Evolutionary conservation across 371 early-diverging fungal species (phyloP).

Genomic region (Gilbertella persicaria): DNA sequence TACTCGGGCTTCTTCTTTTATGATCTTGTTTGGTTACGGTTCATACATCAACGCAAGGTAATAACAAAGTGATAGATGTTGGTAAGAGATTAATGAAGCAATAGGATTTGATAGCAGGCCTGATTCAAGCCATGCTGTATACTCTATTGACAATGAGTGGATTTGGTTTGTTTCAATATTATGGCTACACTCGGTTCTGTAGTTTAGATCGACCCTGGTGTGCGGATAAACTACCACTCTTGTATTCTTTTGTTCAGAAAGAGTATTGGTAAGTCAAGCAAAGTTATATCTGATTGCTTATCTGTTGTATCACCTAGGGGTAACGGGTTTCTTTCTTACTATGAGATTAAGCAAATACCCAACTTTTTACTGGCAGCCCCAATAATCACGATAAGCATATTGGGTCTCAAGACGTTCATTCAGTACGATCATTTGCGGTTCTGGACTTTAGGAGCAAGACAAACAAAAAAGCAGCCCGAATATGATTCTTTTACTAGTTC

Average conservation of each 20-base stretch:
- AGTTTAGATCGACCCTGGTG: slow-evolving; percentile 74
- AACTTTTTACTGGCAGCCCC: slow-evolving; percentile 90
- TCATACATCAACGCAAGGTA: slow-evolving; percentile 12
- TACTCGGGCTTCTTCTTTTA: slow-evolving; percentile 84
- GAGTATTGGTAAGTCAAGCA: slow-evolving; percentile 75
- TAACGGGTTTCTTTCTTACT: slow-evolving; percentile 85
- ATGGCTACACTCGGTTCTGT: slow-evolving; percentile 73
- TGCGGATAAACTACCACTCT: slow-evolving; percentile 49
- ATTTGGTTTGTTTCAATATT: slow-evolving; percentile 70
- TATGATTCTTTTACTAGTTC: slow-evolving; percentile 11
- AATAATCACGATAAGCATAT: slow-evolving; percentile 64
- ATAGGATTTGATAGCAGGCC: slow-evolving; percentile 22
- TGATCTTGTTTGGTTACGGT: slow-evolving; percentile 36
- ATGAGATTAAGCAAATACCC: slow-evolving; percentile 78
- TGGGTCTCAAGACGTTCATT: slow-evolving; percentile 62
- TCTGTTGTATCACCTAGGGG: slow-evolving; percentile 50
- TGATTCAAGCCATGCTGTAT: slow-evolving; percentile 41
- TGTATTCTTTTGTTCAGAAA: slow-evolving; percentile 87
- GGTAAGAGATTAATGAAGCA: too few relatives aligned
- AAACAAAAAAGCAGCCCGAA: not conserved
- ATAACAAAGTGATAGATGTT: not conserved
- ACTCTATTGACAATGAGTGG: slow-evolving; percentile 52
- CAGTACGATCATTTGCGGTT: slow-evolving; percentile 54
- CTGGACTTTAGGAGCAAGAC: slow-evolving; percentile 50
- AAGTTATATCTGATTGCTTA: not conserved